Conservation (phyloP, 352 stramenopile species). For the Achlya hypogyna region DNA sequence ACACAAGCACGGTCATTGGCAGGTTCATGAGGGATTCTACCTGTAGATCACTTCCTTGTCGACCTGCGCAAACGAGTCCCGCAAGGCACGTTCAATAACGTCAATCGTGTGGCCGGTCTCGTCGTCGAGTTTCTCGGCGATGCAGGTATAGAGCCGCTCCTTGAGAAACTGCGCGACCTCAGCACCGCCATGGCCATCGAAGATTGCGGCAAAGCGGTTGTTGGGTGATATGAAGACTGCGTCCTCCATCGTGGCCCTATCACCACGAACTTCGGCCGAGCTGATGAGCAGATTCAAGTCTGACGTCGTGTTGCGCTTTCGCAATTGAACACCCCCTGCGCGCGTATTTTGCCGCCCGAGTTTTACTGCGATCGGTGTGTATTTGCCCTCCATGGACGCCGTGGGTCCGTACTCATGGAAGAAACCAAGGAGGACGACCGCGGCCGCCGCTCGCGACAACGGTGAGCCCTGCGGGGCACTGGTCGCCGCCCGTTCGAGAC, state of each 20-base stretch:
- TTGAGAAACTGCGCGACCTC: slow-evolving; percentile 58
- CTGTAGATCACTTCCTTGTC: slow-evolving; percentile 25
- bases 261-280: slow-evolving; percentile 58
- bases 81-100: slow-evolving; percentile 7
- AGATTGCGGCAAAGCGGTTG: slow-evolving; percentile 74
- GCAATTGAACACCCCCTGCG: slow-evolving; percentile 14
- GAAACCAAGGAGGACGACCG: background rate
- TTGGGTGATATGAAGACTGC: slow-evolving; percentile 68
- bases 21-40: slow-evolving; percentile 30
- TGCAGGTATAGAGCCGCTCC: slow-evolving; percentile 43
- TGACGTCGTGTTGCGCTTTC: slow-evolving; percentile 42
- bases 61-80: slow-evolving; percentile 21
- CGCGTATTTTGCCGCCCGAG: background rate
- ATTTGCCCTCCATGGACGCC: background rate
- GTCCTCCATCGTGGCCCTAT: slow-evolving; percentile 77
- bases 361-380: background rate
- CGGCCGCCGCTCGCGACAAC: background rate
- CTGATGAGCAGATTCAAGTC: slow-evolving; percentile 38
- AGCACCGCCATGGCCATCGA: slow-evolving; percentile 72
- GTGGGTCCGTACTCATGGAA: background rate
- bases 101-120: slow-evolving; percentile 29
- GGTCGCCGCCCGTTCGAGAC: no score
- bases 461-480: background rate
- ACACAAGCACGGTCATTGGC: slow-evolving; percentile 38
- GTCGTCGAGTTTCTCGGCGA: slow-evolving; percentile 37